Evolutionary conservation across 2,329 filamentous ascomycete species (phyloP).

Genomic region (Ceratocystiopsis sp.): DNA sequence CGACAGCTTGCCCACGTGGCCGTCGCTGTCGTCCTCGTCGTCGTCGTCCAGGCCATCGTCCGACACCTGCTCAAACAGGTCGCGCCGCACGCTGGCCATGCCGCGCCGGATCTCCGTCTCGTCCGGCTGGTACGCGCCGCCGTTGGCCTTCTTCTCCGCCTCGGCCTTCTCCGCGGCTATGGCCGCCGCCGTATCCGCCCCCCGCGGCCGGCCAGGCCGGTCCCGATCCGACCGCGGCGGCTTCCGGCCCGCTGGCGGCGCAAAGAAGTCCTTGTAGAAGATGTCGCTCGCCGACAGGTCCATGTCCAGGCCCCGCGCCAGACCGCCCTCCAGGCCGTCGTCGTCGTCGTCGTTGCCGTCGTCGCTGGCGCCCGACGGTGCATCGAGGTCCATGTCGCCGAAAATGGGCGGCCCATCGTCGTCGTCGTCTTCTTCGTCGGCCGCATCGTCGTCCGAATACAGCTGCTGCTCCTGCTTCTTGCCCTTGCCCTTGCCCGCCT

Average conservation of each 20-base stretch:
- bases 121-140: constrained; percentile 25
- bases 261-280: constrained; percentile 88
- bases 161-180: neutral
- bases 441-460: constrained; percentile 9
- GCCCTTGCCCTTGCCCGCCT: neutral
- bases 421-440: constrained; percentile 26
- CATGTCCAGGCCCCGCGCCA: constrained; percentile 8
- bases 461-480: constrained; percentile 1
- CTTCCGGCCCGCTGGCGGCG: constrained; percentile 56
- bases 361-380: constrained; percentile 49
- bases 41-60: constrained; percentile 21
- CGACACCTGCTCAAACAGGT: constrained; percentile 70
- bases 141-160: too few relatives aligned
- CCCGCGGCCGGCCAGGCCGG: constrained; percentile 22
- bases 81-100: constrained; percentile 66
- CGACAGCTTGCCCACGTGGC: constrained; percentile 27
- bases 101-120: constrained; percentile 61
- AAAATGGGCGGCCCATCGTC: constrained; percentile 69
- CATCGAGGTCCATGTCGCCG: constrained; percentile 59
- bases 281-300: constrained; percentile 66
- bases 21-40: constrained; percentile 18
- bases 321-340: constrained; percentile 38
- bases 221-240: constrained; percentile 45
- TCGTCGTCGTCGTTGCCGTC: constrained; percentile 38
- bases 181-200: constrained; percentile 41